Percentiles rank a stretch among this genome's conserved stretches.
These are phyloP conservation scores for Coniosporium tulheliwenetii DNA, from an alignment of 2,329 filamentous ascomycete species.

Conservation along the genomic window DNA sequence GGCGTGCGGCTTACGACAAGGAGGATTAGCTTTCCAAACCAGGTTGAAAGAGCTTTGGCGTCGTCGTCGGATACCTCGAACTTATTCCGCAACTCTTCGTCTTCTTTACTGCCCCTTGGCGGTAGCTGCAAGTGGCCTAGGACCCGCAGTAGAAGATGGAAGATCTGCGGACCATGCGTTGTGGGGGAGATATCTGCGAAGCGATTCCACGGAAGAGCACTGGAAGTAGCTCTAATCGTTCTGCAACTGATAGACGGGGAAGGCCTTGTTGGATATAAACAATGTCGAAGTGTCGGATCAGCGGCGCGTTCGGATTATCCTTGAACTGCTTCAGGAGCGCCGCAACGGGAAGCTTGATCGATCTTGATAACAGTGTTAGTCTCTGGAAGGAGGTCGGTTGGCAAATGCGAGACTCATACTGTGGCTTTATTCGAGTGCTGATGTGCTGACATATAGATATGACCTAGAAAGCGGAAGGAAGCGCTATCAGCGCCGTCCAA, in stretches of 20 bases:
- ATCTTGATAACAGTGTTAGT: constrained; percentile 13
- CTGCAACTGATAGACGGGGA: constrained; percentile 39
- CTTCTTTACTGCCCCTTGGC: constrained; percentile 62
- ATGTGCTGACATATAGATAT: constrained; percentile 58
- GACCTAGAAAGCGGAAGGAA: constrained; percentile 25
- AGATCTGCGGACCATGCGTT: constrained; percentile 48
- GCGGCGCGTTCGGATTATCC: constrained; percentile 45
- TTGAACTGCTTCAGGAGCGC: constrained; percentile 83
- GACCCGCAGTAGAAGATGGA: constrained; percentile 68
- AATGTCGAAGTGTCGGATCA: constrained; percentile 80
- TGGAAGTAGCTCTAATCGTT: constrained; percentile 60
- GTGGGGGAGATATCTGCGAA: constrained; percentile 35
- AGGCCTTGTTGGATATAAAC: constrained; percentile 79
- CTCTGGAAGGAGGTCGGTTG: too few relatives aligned
- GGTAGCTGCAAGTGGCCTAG: constrained; percentile 59
- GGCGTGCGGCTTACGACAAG: constrained; percentile 29
- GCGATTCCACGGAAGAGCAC: constrained; percentile 52
- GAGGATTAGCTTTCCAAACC: constrained; percentile 65
- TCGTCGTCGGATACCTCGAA: constrained; percentile 58
- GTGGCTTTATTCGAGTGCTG: constrained; percentile 46
- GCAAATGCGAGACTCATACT: constrained; percentile 16
- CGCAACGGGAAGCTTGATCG: constrained; percentile 69
- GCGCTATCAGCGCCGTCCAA: constrained; percentile 16
- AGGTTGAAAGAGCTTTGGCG: constrained; percentile 54
- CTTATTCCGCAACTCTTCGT: constrained; percentile 47